Base-by-base conservation (phyloP, 1,284 basidiomycete species). In the Boletus mariae region DNA sequence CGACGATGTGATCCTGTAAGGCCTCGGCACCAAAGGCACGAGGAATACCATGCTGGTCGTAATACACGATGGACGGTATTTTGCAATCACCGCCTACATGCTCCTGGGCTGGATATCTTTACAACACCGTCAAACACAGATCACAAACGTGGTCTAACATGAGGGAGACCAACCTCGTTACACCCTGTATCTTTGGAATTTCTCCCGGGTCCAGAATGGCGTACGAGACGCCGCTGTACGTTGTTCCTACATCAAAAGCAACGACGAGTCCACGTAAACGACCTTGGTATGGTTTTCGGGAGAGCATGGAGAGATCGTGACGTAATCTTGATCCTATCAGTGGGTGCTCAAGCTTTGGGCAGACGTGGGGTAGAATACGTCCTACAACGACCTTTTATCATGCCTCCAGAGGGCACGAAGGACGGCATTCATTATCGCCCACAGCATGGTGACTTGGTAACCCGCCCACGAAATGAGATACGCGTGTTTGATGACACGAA, bases 21-120 rank as follows among this genome's bases (percentile, higher is more conserved):
- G 80, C 78, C 58, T 83, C 80, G 8, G 81, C 80, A 13, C 83
- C 82, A 37, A 75, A 72, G 5, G 79, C 79, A 45, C 71, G 66
- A 15, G 78, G 71, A 0, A 58, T 61, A 0, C 81, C 80, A 6
- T 67, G 56, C n/a, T 60, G 59, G 55, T 78, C 75, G 59, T 84
- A 84, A 57, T 75, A 82, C 12, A 84, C 64, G 26, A 82, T 68
- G 0, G 80, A 77, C 5, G 82, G 82, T 28, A 84, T 80, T 62
- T 83, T 84, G 7, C 73, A 76, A 48, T 80, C 69, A 3, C 75
- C 70, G 5, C 69, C 69, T 4, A 67, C 65, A 54, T 73, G 66
- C 44, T 74, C 71, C 53, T 77, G 74, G 0, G 71, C 74, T 11
- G 75, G 75, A 52, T 71, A 76, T 43, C 78, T 78, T 44, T 23